Conservation (phyloP, 129 eudicot species). For the Sambucus nigra region DNA sequence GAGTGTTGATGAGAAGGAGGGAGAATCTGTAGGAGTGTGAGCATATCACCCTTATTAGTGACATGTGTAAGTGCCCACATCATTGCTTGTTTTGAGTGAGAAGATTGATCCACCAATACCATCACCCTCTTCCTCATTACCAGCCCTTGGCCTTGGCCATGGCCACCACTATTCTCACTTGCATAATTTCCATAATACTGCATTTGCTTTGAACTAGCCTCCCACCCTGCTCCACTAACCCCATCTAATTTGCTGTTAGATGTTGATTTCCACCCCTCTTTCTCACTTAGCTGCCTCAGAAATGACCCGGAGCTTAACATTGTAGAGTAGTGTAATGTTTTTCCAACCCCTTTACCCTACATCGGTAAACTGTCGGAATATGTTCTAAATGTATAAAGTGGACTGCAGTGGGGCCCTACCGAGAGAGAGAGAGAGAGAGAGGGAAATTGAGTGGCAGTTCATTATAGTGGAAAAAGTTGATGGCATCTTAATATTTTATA, state of each 20-base stretch:
- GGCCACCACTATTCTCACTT: constrained; percentile 16
- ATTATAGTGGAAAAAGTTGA: too few species aligned
- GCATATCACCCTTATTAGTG: constrained; percentile 69
- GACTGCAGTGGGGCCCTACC: too few species aligned
- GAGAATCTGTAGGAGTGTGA: constrained; percentile 68
- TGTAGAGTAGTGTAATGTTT: not conserved
- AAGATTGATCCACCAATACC: constrained; percentile 74
- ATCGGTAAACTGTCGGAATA: too few species aligned
- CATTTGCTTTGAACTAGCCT: constrained; percentile 30
- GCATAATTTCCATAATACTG: constrained; percentile 7
- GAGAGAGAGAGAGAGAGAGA: too few species aligned
- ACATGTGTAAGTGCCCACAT: constrained; percentile 96
- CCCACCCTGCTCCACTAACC: constrained; percentile 1
- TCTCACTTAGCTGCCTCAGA: constrained; percentile 47
- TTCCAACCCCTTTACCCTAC: too few species aligned
- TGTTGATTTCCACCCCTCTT: constrained; percentile 42
- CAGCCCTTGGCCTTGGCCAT: constrained; percentile 13
- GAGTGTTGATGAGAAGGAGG: too few species aligned
- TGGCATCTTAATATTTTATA: too few species aligned
- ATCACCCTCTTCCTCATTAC: constrained; percentile 70
- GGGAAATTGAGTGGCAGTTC: too few species aligned
- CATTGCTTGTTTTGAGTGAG: constrained; percentile 84
- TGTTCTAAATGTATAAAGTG: too few species aligned
- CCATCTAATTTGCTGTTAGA: constrained; percentile 80
- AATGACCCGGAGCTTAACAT: constrained; percentile 50